Percentiles rank a stretch among this genome's conserved stretches.
phyloP scores from a whole-genome alignment of 2,329 filamentous ascomycete species.

The Phyllosticta citribraziliensis region DNA sequence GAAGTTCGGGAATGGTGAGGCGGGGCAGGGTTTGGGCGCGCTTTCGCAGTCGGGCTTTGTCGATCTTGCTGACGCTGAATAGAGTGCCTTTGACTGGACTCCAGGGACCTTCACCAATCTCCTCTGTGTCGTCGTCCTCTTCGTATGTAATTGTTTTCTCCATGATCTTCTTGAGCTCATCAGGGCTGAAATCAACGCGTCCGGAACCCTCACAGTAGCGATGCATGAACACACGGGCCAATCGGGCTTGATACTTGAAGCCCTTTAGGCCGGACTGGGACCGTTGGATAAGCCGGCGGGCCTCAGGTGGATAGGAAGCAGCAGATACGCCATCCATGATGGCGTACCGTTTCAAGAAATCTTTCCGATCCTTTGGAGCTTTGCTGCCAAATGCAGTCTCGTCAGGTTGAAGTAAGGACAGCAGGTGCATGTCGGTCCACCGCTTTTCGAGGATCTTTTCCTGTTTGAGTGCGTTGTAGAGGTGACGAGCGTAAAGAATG shows the following conservation, averaged over 20 bases:
- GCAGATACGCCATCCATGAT: neutral
- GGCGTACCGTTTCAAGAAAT: neutral
- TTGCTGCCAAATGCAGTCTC: neutral
- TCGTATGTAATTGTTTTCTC: neutral
- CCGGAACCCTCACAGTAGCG: neutral
- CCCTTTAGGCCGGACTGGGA: neutral
- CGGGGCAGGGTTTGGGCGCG: neutral
- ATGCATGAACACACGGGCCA: neutral
- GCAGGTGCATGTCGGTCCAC: neutral
- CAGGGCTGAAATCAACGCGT: neutral
- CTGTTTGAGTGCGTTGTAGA: slow-evolving; percentile 32
- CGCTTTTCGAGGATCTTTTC: neutral
- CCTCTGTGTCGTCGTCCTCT: neutral
- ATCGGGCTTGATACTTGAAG: neutral
- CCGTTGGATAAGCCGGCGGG: too few relatives aligned
- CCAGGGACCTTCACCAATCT: too few relatives aligned
- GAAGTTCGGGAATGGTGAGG: neutral
- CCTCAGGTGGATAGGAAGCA: neutral
- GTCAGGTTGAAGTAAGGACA: neutral
- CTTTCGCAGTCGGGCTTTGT: neutral
- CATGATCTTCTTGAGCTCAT: neutral
- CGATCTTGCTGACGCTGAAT: neutral
- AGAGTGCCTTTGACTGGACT: neutral
- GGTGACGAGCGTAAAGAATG: slow-evolving; percentile 28
- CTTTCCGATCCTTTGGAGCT: neutral